Evolutionary conservation across 2,329 filamentous ascomycete species (phyloP).

Genomic region (Arthroderma uncinatum): DNA sequence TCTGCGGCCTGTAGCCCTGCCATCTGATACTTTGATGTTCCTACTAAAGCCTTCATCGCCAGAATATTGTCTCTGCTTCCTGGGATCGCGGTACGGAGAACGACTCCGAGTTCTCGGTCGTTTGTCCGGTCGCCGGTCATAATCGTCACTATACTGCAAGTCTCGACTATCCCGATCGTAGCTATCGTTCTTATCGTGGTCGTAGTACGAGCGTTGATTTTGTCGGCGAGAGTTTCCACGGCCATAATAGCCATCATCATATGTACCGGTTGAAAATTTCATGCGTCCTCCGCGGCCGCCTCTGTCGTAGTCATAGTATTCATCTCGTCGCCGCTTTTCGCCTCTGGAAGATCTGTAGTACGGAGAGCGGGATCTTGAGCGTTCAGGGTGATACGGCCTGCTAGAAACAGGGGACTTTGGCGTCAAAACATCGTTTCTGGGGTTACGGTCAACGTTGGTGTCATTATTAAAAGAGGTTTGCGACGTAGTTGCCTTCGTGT

Average conservation of each 20-base stretch:
- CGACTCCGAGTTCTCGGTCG: conserved; percentile 46
- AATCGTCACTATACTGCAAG: conserved; percentile 43
- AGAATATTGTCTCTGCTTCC: conserved; percentile 30
- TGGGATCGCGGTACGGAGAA: conserved; percentile 34
- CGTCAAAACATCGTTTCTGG: conserved; percentile 56
- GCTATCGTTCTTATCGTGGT: conserved; percentile 40
- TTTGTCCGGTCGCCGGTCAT: conserved; percentile 41
- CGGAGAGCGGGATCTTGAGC: conserved; percentile 40
- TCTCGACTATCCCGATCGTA: conserved; percentile 23
- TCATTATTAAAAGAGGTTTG: conserved; percentile 61
- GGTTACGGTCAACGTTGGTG: conserved; percentile 82
- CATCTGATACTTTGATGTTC: conserved; percentile 15
- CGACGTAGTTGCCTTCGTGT: conserved; percentile 76
- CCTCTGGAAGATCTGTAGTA: conserved; percentile 29
- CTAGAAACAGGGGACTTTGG: conserved; percentile 43
- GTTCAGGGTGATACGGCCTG: conserved; percentile 50
- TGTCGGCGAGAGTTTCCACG: conserved; percentile 34
- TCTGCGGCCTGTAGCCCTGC: conserved; percentile 2
- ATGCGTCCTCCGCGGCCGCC: conserved; percentile 23
- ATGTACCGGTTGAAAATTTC: conserved; percentile 26
- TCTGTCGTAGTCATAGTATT: conserved; percentile 26
- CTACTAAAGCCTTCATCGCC: conserved; percentile 25
- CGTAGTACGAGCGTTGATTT: conserved; percentile 36
- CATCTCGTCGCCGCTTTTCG: conserved; percentile 34
- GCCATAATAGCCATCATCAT: conserved; percentile 30